These are phyloP conservation scores for Dryadomyces quercus-mongolicae DNA, from an alignment of 2,329 filamentous ascomycete species.

Conservation along the genomic window DNA sequence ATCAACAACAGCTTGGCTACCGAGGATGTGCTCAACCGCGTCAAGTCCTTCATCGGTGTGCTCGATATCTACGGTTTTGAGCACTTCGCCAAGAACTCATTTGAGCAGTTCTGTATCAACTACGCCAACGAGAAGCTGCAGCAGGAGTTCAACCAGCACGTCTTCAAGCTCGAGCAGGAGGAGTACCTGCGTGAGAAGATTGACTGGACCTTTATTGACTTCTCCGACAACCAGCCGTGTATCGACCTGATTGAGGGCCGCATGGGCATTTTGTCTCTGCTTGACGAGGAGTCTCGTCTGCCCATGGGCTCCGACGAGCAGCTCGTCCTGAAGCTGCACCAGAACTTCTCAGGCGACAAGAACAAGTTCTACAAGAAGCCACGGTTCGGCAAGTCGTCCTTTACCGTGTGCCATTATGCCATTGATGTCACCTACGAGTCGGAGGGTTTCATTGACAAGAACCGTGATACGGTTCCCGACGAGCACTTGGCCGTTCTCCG, in stretches of 20 bases:
- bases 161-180: constrained; percentile 98
- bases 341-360: constrained; percentile 83
- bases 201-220: constrained; percentile 99
- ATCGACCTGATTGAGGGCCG: constrained; percentile 98
- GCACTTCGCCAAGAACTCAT: constrained; percentile 98
- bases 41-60: constrained; percentile 89
- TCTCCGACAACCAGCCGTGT: constrained; percentile 97
- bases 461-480: constrained; percentile 94
- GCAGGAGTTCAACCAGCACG: constrained; percentile 98
- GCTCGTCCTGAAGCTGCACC: constrained; percentile 91
- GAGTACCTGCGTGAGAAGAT: constrained; percentile 95
- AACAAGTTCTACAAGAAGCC: constrained; percentile 98
- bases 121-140: constrained; percentile 99
- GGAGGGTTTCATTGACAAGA: constrained; percentile 98
- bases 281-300: constrained; percentile 92
- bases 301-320: constrained; percentile 97
- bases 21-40: constrained; percentile 70
- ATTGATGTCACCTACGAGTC: constrained; percentile 98
- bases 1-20: constrained; percentile 88
- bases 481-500: constrained; percentile 92
- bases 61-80: constrained; percentile 99
- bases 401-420: constrained; percentile 97
- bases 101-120: constrained; percentile 99
- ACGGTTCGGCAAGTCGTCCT: constrained; percentile 90
- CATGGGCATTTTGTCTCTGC: constrained; percentile 77